Conservation (phyloP, 257 asterid genomes). For the Solanum acaule region DNA sequence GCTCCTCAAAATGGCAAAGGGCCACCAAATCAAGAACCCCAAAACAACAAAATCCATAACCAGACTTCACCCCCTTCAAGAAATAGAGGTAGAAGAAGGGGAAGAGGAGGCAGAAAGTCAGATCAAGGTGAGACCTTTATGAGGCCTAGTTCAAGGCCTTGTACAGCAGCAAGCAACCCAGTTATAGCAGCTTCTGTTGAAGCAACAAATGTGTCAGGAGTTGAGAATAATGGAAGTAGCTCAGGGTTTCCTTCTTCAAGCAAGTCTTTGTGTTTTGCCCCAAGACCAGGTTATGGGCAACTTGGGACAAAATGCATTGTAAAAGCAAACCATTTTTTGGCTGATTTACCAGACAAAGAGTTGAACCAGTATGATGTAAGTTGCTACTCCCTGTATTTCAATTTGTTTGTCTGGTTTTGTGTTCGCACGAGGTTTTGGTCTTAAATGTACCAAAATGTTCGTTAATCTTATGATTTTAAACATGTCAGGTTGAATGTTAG, state of each 20-base stretch:
- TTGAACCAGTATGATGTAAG: constrained; percentile 96
- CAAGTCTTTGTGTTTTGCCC: constrained; percentile 66
- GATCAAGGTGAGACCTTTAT: constrained; percentile 70
- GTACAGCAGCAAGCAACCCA: constrained; percentile 57
- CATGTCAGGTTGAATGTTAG: neutral
- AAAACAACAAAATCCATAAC: constrained; percentile 26
- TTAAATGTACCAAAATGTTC: neutral
- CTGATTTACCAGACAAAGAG: constrained; percentile 92
- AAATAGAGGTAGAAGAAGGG: constrained; percentile 70
- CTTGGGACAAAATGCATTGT: constrained; percentile 90
- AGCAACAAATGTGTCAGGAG: neutral
- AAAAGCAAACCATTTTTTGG: constrained; percentile 96
- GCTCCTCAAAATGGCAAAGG: constrained; percentile 51
- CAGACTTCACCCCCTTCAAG: constrained; percentile 65
- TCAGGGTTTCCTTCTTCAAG: constrained; percentile 59
- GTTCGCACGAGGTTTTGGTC: rapidly evolving
- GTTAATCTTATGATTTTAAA: neutral
- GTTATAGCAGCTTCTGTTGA: neutral
- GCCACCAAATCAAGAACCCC: constrained; percentile 54
- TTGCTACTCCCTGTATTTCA: neutral
- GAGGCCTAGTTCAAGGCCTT: constrained; percentile 87
- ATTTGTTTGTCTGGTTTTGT: neutral
- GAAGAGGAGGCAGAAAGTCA: constrained; percentile 77
- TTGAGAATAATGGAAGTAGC: neutral
- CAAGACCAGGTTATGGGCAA: constrained; percentile 90